phyloP scores from a whole-genome alignment of 2,329 filamentous ascomycete species.

The Beauveria asiatica region DNA sequence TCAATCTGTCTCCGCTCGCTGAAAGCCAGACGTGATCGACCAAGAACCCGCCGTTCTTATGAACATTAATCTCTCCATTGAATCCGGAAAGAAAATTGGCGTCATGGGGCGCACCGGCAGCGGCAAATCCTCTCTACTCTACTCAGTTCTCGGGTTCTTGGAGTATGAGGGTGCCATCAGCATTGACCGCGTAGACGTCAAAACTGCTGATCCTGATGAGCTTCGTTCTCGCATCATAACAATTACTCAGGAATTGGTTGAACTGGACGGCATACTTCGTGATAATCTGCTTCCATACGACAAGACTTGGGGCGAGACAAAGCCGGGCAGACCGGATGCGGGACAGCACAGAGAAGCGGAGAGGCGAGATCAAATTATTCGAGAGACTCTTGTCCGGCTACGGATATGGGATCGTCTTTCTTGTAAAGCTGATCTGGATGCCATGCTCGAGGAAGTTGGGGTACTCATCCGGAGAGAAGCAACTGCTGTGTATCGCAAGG shows the following conservation, averaged over 20 bases:
- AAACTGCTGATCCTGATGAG: constrained; percentile 26
- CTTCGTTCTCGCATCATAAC: background rate
- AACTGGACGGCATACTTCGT: background rate
- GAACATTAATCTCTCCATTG: constrained; percentile 53
- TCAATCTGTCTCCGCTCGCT: background rate
- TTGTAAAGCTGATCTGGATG: background rate
- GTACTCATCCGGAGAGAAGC: constrained; percentile 57
- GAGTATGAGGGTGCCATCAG: constrained; percentile 52
- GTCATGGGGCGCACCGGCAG: constrained; percentile 63
- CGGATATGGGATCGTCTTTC: background rate
- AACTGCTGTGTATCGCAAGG: constrained; percentile 58
- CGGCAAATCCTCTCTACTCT: constrained; percentile 59
- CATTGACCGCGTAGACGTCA: constrained; percentile 62
- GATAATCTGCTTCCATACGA: background rate
- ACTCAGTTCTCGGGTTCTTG: constrained; percentile 62
- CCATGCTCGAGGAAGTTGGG: background rate
- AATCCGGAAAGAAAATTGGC: constrained; percentile 53
- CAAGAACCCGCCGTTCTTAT: constrained; percentile 32
- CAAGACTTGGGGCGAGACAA: background rate
- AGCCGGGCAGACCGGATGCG: background rate
- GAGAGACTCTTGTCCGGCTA: background rate
- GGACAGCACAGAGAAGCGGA: background rate
- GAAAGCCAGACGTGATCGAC: background rate
- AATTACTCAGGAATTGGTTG: background rate
- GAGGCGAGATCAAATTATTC: background rate